Conservation (phyloP, 805 yeast genomes). For the Barnettozyma wickerhamii region DNA sequence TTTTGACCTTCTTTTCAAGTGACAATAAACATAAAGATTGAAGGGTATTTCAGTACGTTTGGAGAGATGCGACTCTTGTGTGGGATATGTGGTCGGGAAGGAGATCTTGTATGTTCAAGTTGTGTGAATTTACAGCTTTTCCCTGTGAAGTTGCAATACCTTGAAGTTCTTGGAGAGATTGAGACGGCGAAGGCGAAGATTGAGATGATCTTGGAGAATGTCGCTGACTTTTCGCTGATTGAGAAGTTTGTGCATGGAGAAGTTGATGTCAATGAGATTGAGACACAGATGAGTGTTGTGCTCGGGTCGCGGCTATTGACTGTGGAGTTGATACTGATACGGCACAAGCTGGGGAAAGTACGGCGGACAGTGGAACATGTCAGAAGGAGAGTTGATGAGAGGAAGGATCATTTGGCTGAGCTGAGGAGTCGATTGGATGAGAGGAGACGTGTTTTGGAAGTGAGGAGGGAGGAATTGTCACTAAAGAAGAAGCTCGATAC, state of each 20-base stretch:
- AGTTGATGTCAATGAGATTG: slow-evolving; percentile 4
- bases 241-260: slow-evolving; percentile 8
- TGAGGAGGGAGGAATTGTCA: not conserved
- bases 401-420: not conserved
- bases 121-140: slow-evolving; percentile 16
- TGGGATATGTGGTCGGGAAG: not conserved
- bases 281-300: slow-evolving; percentile 16
- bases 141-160: slow-evolving; percentile 14
- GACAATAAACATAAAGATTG: not conserved
- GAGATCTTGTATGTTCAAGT: slow-evolving; percentile 9
- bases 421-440: not conserved
- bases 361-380: slow-evolving; percentile 9
- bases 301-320: slow-evolving; percentile 21
- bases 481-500: not conserved
- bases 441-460: not conserved
- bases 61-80: no score
- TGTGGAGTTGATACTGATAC: slow-evolving; percentile 19
- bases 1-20: no score
- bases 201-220: slow-evolving; percentile 12
- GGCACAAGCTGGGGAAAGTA: slow-evolving; percentile 11
- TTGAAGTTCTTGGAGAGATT: slow-evolving; percentile 9
- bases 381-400: not conserved
- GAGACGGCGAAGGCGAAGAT: slow-evolving; percentile 8
- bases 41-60: slow-evolving; percentile 1
- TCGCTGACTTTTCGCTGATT: slow-evolving; percentile 14